phyloP scores from a whole-genome alignment of 176 grass and related monocot species.

The Rhynchospora tenuis region DNA sequence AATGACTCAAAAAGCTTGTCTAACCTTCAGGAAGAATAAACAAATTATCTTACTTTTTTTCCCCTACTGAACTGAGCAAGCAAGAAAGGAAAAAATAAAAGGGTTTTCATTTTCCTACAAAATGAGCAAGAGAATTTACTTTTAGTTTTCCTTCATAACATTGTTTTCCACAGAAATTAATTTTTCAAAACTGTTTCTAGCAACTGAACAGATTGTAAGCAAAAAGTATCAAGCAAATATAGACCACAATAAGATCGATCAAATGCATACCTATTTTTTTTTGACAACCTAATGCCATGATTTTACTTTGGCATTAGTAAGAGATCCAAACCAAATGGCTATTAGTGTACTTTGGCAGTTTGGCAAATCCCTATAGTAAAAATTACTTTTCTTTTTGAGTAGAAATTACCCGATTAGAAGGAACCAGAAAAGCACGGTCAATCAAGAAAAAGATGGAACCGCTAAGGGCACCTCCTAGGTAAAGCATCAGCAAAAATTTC shows the following conservation, averaged over 20 bases:
- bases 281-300: background rate
- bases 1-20: too few relatives aligned
- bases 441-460: slow-evolving; percentile 75
- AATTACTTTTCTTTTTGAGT: background rate
- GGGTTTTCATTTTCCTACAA: background rate
- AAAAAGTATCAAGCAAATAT: slow-evolving; percentile 6
- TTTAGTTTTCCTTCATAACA: background rate
- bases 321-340: background rate
- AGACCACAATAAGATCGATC: background rate
- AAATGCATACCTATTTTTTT: slow-evolving; percentile 20
- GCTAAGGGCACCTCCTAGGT: slow-evolving; percentile 63
- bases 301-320: slow-evolving; percentile 1
- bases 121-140: background rate
- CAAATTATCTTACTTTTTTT: too few relatives aligned
- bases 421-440: slow-evolving; percentile 60
- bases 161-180: background rate
- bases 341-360: slow-evolving; percentile 6
- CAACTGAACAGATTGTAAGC: background rate
- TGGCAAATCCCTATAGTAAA: background rate
- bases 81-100: too few relatives aligned
- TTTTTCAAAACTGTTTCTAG: background rate
- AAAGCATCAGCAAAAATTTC: slow-evolving; percentile 69
- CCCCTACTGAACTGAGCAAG: too few relatives aligned
- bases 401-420: slow-evolving; percentile 41
- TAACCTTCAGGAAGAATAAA: too few relatives aligned